Evolutionary conservation across 1,284 basidiomycete genomes (phyloP), one percentile per base, ranked within the genome.

Genomic region (Naganishia sp.): DNA sequence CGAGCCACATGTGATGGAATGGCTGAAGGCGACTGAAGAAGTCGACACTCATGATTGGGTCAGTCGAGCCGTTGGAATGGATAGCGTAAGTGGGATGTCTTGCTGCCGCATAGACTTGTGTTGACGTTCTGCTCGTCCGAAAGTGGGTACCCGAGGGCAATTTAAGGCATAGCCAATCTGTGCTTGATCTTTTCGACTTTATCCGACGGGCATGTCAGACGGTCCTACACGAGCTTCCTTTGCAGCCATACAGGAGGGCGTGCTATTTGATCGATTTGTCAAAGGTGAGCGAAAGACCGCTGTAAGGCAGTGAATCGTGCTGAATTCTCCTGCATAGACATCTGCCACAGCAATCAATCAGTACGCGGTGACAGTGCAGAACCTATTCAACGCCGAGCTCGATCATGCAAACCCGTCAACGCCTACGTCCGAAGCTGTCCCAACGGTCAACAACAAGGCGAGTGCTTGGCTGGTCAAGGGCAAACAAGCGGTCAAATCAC

Each of bases 21-120:
- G 79, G 79, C 67, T 80, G 53, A 72, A 72, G 33, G 74, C 77
- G 49, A 78, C 76, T 16, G 77, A 78, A 60, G 71, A 66, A 15
- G 75, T 72, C n/a, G 74, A 77, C 31, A 74, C 75, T 15, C 72
- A 77, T 54, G 75, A 78, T 63, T 79, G 78, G 78, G 78, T 80
- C 21, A 75, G 74, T 11, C 67, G 79, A 45, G 74, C 77, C 2
- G 75, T 80, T 6, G 75, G 73, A 4, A 77, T 78, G 77, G 79
- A 80, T 60, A 71, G 71, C 50, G 75, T 76, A 65, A 71, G 75
- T 74, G 15, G 2, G 7, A 2, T 6, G 16, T 31, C 15, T n/a
- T 6, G 5, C 31, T 13, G 9, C 2, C 21, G n/a, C 45, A 28
- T 16, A 46, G 23, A 31, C 44, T 57, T 3, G 31, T 31, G 7